Conservation (phyloP, 176 grass and related monocot genomes). For the Lolium rigidum region DNA sequence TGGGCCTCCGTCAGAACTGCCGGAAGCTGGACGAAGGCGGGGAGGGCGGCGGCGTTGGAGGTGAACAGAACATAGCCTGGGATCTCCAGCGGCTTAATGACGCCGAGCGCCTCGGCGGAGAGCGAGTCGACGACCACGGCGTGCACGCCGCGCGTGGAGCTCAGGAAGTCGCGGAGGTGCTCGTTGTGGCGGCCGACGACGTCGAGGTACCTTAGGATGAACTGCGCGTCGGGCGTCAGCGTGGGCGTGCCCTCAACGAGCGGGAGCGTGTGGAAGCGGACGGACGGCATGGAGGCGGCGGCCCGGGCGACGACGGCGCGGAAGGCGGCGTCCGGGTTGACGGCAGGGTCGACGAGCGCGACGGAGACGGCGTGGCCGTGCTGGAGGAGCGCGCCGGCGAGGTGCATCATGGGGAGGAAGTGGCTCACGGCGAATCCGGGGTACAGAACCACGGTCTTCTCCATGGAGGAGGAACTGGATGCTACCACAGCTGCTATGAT, state of each 20-base stretch:
- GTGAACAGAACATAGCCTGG: background rate
- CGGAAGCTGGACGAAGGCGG: conserved; percentile 4
- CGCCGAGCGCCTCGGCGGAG: background rate
- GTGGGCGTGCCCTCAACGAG: background rate
- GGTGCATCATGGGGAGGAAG: conserved; percentile 9
- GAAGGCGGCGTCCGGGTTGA: background rate
- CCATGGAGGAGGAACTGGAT: too few species aligned
- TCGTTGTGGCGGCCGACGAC: background rate
- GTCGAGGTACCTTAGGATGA: background rate
- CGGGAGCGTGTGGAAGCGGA: background rate
- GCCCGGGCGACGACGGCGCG: background rate
- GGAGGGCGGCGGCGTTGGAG: background rate
- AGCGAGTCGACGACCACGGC: background rate
- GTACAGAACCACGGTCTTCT: background rate
- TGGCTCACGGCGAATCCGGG: background rate
- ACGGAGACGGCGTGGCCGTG: background rate
- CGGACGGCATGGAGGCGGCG: background rate
- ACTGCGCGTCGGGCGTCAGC: background rate
- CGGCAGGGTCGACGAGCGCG: background rate
- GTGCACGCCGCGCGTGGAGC: background rate
- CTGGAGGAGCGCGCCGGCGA: background rate
- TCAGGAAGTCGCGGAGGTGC: background rate
- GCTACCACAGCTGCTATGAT: too few species aligned
- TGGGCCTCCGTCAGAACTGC: background rate
- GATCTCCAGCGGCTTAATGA: background rate